Evolutionary conservation across 495 filamentous ascomycete species (phyloP), one percentile per base, ranked within the genome.

Genomic region (Rostrohypoxylon terebratum): DNA sequence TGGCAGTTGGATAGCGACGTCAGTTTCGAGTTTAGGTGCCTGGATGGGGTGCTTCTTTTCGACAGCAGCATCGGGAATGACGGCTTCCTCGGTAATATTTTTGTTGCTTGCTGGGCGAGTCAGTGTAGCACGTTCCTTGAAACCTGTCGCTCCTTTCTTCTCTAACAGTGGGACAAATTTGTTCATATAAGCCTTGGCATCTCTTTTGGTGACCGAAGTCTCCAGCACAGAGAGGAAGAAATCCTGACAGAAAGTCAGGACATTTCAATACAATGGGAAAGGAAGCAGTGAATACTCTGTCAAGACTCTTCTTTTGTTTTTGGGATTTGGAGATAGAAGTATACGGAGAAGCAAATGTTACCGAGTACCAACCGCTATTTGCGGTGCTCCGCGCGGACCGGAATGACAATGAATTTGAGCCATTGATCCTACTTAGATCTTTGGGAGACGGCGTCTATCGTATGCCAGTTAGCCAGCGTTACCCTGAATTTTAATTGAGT

Each of bases 121-220:
- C 45, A 81, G 80, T 48, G 81, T 73, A 18, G 80, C 77, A 6
- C 75, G 81, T 3, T 82, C 74, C 38, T 74, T 78, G 23, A 80
- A 78, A 21, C 60, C 74, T 2, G 77, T 78, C 20, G 78, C 77
- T 7, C 71, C 75, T 51, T 81, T 81, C 47, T 75, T 84, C 78
- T 69, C 84, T 63, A 69, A 80, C 61, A 75, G 75, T 50, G 86
- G 85, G 45, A 89, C 89, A 78, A 96, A 93, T 36, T 90, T 92
- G 62, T 93, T 88, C 8, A 98, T 83, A 75, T 97, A 98, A 8
- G 91, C 89, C 78, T 91, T 93, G 48, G 94, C 95, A 80, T 98
- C 94, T 60, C 94, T 90, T 79, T 93, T 95, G 0, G 95, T 97
- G 1, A 94, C 90, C 4, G 93, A 91, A 11, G 94, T 93, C 72